phyloP scores from a whole-genome alignment of 305 asterid species.

The Fraxinus angustifolia region DNA sequence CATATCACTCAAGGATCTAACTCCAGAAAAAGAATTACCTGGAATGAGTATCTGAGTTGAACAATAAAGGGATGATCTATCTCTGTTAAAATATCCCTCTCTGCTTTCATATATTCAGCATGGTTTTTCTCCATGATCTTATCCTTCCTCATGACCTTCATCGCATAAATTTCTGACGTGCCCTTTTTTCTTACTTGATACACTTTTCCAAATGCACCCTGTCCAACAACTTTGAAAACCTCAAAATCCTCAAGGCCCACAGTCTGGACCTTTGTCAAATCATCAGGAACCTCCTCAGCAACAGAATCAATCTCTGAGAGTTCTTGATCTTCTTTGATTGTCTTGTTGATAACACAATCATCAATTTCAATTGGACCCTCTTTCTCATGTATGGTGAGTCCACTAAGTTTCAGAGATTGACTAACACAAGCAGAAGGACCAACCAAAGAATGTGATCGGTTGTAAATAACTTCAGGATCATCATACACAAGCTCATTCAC shows the following conservation, averaged over 20 bases:
- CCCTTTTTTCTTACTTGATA: conserved; percentile 47
- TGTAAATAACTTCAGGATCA: conserved; percentile 45
- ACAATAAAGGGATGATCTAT: conserved; percentile 55
- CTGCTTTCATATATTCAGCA: conserved; percentile 52
- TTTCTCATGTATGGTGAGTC: conserved; percentile 36
- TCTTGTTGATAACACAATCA: conserved; percentile 18
- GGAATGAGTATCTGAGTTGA: conserved; percentile 52
- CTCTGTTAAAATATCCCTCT: conserved; percentile 54
- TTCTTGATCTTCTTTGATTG: conserved; percentile 24
- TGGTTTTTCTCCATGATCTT: conserved; percentile 58
- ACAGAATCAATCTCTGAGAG: conserved; percentile 1
- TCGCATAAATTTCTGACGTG: conserved; percentile 46
- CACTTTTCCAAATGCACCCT: conserved; percentile 58
- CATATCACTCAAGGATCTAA: not conserved
- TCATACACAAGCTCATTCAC: conserved; percentile 37
- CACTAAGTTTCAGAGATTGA: conserved; percentile 38
- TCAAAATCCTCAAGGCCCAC: conserved; percentile 57
- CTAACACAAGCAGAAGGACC: conserved; percentile 43
- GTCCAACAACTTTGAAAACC: conserved; percentile 52
- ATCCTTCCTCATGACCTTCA: conserved; percentile 63
- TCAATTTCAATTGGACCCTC: conserved; percentile 34
- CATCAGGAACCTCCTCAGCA: not conserved
- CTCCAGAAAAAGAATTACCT: conserved; percentile 27
- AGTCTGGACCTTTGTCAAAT: conserved; percentile 14
- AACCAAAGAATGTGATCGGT: conserved; percentile 47